Base-by-base conservation (phyloP, 2,329 filamentous ascomycete species). In the Coniochaeta prunicola region DNA sequence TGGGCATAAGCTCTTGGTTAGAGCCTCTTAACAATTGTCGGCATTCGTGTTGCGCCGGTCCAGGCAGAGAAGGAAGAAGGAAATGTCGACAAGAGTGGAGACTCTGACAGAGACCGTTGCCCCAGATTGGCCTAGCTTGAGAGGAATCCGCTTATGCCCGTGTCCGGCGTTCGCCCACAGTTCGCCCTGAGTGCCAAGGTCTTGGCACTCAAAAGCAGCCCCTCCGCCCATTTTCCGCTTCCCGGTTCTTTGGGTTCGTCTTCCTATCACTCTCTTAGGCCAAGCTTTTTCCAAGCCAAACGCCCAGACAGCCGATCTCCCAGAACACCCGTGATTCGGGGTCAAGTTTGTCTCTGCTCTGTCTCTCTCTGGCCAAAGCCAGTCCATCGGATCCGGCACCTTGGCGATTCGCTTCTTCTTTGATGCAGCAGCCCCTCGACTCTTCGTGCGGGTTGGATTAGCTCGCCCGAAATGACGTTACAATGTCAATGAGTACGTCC, bases 401-500 rank as follows among this genome's bases (percentile, higher is more conserved):
- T 36, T 26, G 53, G 33, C n/a, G 33, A 55, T 36, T 21, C 5
- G 26, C 21, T 6, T 53, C 17, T 17, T n/a, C 24, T 55, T 55
- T 55, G 6, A 42, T 56, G 54, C 54, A 40, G 28, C 54, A 12
- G 24, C 24, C 33, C 36, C 36, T 42, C 24, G 54, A 42, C 21
- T 56, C 33, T 40, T 42, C 54, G 54, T 38, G 54, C 36, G 19
- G 33, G 33, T 42, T 56, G 33, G n/a, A 33, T 19, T 56, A 42
- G 31, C 26, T 33, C 33, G 21, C 33, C 24, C 33, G 26, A 42
- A 30, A 56, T 56, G 54, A 56, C 54, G 53, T 42, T 33, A 56
- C 21, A 42, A 56, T 56, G 54, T 56, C 54, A 40, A 56, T 56
- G 54, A 40, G 54, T 56, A 56, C 12, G 54, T 56, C 17, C 50